phyloP scores from a whole-genome alignment of 208 protist species.

The Leishmania major region DNA sequence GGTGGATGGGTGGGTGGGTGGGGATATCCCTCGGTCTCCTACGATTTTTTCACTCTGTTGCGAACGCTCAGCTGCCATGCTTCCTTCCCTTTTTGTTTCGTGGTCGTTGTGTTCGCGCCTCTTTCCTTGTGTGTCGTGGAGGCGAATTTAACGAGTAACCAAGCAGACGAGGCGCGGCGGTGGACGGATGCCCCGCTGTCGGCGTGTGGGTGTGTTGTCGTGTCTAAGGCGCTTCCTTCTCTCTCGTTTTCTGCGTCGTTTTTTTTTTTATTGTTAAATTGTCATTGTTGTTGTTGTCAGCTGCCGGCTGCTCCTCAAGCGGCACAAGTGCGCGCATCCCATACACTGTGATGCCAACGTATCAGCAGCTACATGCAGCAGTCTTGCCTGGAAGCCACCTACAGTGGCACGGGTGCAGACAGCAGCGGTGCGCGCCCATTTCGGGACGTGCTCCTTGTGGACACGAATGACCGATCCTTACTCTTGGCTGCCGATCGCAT shows the following conservation, averaged over 20 bases:
- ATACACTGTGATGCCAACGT: too few relatives aligned
- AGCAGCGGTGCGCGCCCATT: neutral
- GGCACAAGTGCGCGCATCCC: neutral
- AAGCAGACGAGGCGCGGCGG: too few relatives aligned
- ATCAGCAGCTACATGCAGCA: neutral
- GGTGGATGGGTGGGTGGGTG: neutral
- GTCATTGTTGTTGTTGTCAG: neutral
- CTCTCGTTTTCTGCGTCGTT: neutral
- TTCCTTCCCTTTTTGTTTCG: constrained; percentile 5
- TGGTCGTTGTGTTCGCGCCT: neutral
- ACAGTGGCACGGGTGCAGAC: neutral
- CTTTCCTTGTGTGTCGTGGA: neutral
- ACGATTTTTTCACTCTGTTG: neutral
- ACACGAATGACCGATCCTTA: neutral
- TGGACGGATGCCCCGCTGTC: neutral
- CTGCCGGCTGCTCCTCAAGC: neutral
- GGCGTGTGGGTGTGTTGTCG: too few relatives aligned
- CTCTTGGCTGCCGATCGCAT: neutral
- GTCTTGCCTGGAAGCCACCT: neutral
- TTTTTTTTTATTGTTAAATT: neutral
- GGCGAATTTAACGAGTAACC: neutral
- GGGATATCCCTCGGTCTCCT: neutral
- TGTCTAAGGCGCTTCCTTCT: neutral
- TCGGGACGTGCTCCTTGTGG: neutral
- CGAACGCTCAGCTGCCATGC: neutral